Conservation (phyloP, 306 rosid species). For the Betula pendula region DNA sequence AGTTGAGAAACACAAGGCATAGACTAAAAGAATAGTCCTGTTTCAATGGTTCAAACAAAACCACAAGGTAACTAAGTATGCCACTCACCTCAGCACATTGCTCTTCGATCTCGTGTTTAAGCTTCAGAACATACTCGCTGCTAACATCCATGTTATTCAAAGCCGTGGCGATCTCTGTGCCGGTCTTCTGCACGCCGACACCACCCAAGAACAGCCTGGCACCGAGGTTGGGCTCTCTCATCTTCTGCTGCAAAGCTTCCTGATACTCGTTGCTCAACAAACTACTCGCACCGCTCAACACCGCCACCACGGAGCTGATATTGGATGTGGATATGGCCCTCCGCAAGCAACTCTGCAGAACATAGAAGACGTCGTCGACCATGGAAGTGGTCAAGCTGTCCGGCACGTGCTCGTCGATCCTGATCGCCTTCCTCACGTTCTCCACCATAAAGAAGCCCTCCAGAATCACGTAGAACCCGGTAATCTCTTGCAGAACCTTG, state of each 20-base stretch:
- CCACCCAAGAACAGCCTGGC: slow-evolving; percentile 93
- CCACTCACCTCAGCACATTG: slow-evolving; percentile 82
- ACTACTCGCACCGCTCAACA: slow-evolving; percentile 85
- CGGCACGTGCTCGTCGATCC: slow-evolving; percentile 80
- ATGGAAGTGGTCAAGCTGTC: slow-evolving; percentile 92
- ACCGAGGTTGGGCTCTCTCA: slow-evolving; percentile 91
- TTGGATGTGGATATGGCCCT: slow-evolving; percentile 87
- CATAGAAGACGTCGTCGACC: slow-evolving; percentile 97
- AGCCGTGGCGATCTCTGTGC: slow-evolving; percentile 83
- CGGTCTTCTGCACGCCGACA: slow-evolving; percentile 82
- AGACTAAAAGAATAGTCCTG: background rate
- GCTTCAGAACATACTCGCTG: slow-evolving; percentile 83
- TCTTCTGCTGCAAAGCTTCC: slow-evolving; percentile 81
- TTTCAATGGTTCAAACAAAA: background rate
- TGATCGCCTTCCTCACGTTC: slow-evolving; percentile 87
- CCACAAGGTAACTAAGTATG: slow-evolving; percentile 21
- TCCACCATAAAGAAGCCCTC: slow-evolving; percentile 99
- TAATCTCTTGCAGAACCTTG: slow-evolving; percentile 81
- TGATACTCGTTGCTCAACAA: slow-evolving; percentile 81
- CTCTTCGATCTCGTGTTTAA: slow-evolving; percentile 90
- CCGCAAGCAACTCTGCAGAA: slow-evolving; percentile 83
- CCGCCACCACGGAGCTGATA: slow-evolving; percentile 86
- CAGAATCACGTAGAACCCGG: slow-evolving; percentile 83
- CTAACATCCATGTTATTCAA: slow-evolving; percentile 91
- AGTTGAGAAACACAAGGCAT: background rate